Conservation (phyloP, 352 stramenopile genomes). For the Globisporangium takayamanum region DNA sequence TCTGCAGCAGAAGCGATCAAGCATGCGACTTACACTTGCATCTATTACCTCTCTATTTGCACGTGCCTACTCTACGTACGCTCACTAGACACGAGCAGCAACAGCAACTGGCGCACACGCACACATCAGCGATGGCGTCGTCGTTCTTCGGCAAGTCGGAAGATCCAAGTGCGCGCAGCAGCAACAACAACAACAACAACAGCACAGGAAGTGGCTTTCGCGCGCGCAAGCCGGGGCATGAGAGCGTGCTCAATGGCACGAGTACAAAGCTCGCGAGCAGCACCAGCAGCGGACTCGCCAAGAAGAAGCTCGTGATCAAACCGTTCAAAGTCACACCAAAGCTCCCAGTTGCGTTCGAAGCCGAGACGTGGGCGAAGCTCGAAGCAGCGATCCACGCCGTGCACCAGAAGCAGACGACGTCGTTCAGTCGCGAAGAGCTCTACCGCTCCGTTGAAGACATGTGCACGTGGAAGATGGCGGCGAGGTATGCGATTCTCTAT, state of each 20-base stretch:
- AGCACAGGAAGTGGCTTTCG: constrained; percentile 7
- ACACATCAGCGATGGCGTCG: constrained; percentile 8
- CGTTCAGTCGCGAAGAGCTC: constrained; percentile 72
- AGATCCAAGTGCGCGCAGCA: constrained; percentile 7
- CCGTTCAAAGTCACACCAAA: constrained; percentile 76
- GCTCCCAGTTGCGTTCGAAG: constrained; percentile 68
- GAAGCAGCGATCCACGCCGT: constrained; percentile 57
- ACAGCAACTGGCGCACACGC: too few relatives aligned
- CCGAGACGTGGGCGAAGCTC: constrained; percentile 72
- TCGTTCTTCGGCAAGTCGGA: constrained; percentile 14
- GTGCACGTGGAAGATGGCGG: constrained; percentile 91
- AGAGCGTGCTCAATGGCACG: constrained; percentile 12
- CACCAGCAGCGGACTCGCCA: constrained; percentile 6
- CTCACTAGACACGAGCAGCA: neutral
- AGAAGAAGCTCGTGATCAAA: constrained; percentile 86
- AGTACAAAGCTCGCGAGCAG: constrained; percentile 8
- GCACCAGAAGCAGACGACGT: constrained; percentile 57
- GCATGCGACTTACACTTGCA: too few relatives aligned
- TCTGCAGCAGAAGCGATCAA: too few relatives aligned
- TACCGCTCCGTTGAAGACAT: constrained; percentile 86
- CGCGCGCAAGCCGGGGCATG: constrained; percentile 10
- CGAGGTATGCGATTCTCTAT: constrained; percentile 19
- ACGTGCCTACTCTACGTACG: too few relatives aligned
- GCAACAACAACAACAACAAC: neutral
- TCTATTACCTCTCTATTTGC: too few relatives aligned